These are phyloP conservation scores for Hypericum androsaemum DNA, from an alignment of 345 rosid genomes.

Conservation along the genomic window DNA sequence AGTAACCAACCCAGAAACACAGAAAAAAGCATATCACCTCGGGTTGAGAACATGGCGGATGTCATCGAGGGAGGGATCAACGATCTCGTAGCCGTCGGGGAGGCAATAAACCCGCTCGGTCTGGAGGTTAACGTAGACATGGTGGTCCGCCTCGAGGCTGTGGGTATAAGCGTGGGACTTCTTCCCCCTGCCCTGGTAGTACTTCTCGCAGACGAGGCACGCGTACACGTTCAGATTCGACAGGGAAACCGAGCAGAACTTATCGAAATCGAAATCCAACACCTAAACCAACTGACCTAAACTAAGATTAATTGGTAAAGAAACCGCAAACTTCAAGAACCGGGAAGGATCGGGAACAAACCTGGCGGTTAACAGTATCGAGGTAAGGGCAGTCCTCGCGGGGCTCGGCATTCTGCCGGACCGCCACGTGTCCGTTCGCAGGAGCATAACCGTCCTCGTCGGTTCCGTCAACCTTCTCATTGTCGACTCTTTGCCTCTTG, in stretches of 20 bases:
- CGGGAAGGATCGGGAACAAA: constrained; percentile 11
- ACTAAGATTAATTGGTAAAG: no score
- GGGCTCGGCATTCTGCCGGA: no score
- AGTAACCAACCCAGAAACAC: no score
- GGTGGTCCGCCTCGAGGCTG: constrained; percentile 96
- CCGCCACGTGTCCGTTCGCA: no score
- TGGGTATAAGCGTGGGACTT: constrained; percentile 96
- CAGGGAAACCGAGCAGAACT: constrained; percentile 81
- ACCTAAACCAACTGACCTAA: no score
- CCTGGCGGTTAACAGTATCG: constrained; percentile 99
- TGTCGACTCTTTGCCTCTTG: no score
- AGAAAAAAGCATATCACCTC: constrained; percentile 43
- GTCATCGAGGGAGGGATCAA: constrained; percentile 89
- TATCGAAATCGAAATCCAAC: constrained; percentile 96
- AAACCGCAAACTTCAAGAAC: neutral
- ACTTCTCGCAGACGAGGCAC: constrained; percentile 92
- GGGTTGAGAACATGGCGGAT: constrained; percentile 90
- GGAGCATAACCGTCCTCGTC: no score
- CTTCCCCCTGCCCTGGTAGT: constrained; percentile 90
- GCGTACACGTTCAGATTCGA: constrained; percentile 89
- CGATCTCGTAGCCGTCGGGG: constrained; percentile 96
- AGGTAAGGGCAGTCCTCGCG: constrained; percentile 94
- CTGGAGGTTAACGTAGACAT: constrained; percentile 78
- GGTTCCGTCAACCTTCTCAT: no score
- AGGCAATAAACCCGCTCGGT: constrained; percentile 93